Evolutionary conservation across 345 rosid genomes (phyloP).

Genomic region (Iberis pinnata): DNA sequence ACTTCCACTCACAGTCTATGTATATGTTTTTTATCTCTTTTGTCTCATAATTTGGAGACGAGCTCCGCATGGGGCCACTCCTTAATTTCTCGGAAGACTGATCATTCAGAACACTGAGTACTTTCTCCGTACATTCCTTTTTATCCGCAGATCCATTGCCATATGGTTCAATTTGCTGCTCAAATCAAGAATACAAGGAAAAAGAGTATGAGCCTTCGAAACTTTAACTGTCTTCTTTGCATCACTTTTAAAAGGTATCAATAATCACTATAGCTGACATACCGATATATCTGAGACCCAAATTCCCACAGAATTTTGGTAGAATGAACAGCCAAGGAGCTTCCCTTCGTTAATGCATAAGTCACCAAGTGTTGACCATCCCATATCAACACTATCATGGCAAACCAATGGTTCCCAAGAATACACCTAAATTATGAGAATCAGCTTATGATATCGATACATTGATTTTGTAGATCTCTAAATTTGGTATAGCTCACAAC

Average conservation of each 20-base stretch:
- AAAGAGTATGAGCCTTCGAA: constrained; percentile 2
- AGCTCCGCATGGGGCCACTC: constrained; percentile 37
- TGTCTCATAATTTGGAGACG: constrained; percentile 63
- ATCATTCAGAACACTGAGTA: constrained; percentile 37
- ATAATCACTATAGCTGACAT: constrained; percentile 24
- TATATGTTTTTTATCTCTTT: constrained; percentile 93
- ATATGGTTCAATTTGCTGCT: constrained; percentile 80
- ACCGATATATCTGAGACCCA: constrained; percentile 89
- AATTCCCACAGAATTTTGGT: constrained; percentile 71
- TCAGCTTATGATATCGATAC: constrained; percentile 4
- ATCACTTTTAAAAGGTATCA: constrained; percentile 8
- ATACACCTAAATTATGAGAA: constrained; percentile 58
- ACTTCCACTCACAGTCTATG: constrained; percentile 70
- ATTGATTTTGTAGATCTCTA: not conserved
- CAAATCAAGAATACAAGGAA: not conserved
- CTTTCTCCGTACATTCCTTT: constrained; percentile 41
- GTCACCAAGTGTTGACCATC: constrained; percentile 92
- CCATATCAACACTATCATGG: constrained; percentile 79
- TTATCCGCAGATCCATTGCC: constrained; percentile 41
- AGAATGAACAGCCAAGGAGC: constrained; percentile 80
- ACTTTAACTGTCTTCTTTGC: not conserved
- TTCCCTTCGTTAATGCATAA: constrained; percentile 78
- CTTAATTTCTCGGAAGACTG: constrained; percentile 42
- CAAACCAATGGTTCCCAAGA: constrained; percentile 97
- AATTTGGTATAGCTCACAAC: not conserved